phyloP scores from a whole-genome alignment of 148 eudicot species.

The Hydrangea macrophylla region DNA sequence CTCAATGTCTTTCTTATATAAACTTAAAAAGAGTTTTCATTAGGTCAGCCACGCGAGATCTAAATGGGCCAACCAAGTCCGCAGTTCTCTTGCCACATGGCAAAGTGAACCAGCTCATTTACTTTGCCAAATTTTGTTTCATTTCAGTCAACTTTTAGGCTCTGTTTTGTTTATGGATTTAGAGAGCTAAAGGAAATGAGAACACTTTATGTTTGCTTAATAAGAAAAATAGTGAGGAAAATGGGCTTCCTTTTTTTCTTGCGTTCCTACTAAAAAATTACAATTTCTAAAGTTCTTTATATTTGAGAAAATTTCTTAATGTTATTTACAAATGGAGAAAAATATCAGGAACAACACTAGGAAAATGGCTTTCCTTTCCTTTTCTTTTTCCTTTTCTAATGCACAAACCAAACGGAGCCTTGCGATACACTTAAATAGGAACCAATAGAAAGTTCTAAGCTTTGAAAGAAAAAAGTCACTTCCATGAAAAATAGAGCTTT shows the following conservation, averaged over 20 bases:
- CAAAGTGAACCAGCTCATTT: neutral
- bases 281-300: neutral
- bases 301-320: neutral
- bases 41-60: conserved; percentile 4
- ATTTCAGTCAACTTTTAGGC: neutral
- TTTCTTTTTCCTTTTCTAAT: neutral
- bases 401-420: too few species aligned
- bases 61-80: conserved; percentile 5
- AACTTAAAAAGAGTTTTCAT: neutral
- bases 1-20: neutral
- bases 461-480: too few species aligned
- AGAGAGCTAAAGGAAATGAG: neutral
- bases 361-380: neutral
- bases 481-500: too few species aligned
- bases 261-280: neutral
- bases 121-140: neutral
- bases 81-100: neutral
- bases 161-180: too few species aligned
- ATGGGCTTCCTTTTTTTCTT: neutral
- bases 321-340: too few species aligned
- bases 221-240: neutral
- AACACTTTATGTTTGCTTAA: neutral
- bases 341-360: too few species aligned
- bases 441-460: too few species aligned
- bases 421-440: too few species aligned